Base-by-base conservation (phyloP, 495 filamentous ascomycete genomes). In the Penicillium maclennaniae region DNA sequence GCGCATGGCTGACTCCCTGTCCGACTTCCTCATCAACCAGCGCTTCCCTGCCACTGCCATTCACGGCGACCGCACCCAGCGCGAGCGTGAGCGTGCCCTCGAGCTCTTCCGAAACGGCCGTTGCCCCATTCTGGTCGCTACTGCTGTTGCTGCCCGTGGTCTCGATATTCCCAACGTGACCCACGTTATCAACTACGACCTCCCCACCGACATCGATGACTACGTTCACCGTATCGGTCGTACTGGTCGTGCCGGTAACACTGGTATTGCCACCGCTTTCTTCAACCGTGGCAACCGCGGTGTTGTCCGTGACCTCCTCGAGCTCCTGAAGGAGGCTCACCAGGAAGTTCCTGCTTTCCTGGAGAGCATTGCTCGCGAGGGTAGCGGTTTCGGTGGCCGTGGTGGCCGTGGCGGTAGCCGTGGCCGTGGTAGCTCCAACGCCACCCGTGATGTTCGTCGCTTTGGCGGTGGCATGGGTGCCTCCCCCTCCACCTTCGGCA, bases 201-300 rank as follows among this genome's bases (percentile, higher is more conserved):
- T 98, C 26, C 95, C 95, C 51, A 97, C 91, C 45, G 95, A 98
- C 67, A 96, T 98, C 61, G 93, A 98, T 64, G 93, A 98, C 78
- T 98, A 98, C 62, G 95, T 98, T 52, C 93, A 98, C 75, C 89
- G 93, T 71, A 98, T 97, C 68, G 93, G 93, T 85, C 95, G 93
- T 92, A 98, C 93, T 53, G 93, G 95, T 63, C 93, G 93, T 88
- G 95, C 95, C 53, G 93, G 93, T 68, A 98, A 98, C 78, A 97
- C 92, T 56, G 93, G 93, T 85, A 88, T 96, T 53, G 89, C 93
- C 8, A 98, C 93, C 51, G 92, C 95, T 43, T 98, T 98, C 82
- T 97, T 97, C 84, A 98, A 98, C 83, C 93, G 93, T 66, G 91
- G 91, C 61, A 98, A 98, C 82, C 89, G 93, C 58, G 93, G 92